Percentiles rank a stretch among this genome's conserved stretches.
Conservation (phyloP, 306 rosid genomes). For the Lupinus albus region DNA sequence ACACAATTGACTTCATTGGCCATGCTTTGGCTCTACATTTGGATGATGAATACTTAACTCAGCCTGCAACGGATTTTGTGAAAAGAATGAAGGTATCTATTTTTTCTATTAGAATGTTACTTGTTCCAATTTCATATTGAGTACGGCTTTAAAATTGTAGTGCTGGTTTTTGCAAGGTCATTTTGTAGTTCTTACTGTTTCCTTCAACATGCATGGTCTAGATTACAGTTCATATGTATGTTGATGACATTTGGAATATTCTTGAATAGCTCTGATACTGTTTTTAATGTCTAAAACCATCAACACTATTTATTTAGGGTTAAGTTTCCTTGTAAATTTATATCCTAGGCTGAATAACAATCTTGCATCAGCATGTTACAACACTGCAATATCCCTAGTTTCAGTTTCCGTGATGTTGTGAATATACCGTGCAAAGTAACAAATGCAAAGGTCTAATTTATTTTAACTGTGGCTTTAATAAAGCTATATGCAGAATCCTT, state of each 20-base stretch:
- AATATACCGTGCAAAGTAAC: slow-evolving; percentile 9
- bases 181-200: background rate
- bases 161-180: slow-evolving; percentile 8
- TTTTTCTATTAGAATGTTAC: slow-evolving; percentile 4
- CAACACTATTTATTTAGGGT: background rate
- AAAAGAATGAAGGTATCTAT: slow-evolving; percentile 55
- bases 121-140: slow-evolving; percentile 1
- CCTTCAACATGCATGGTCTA: slow-evolving; percentile 1
- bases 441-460: slow-evolving; percentile 11
- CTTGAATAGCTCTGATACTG: background rate
- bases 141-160: background rate
- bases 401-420: background rate
- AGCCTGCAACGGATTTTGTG: slow-evolving; percentile 61
- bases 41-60: slow-evolving; percentile 58
- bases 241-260: background rate
- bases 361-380: background rate
- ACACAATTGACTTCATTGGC: slow-evolving; percentile 65
- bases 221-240: background rate
- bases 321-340: slow-evolving; percentile 4
- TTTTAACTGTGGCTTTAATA: slow-evolving; percentile 19
- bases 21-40: slow-evolving; percentile 72
- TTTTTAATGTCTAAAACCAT: background rate
- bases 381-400: background rate
- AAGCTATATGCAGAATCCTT: slow-evolving; percentile 69
- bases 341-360: slow-evolving; percentile 4